phyloP scores from a whole-genome alignment of 1,139 yeast genomes.

The Hemisphaericaspora lyxosophila region DNA sequence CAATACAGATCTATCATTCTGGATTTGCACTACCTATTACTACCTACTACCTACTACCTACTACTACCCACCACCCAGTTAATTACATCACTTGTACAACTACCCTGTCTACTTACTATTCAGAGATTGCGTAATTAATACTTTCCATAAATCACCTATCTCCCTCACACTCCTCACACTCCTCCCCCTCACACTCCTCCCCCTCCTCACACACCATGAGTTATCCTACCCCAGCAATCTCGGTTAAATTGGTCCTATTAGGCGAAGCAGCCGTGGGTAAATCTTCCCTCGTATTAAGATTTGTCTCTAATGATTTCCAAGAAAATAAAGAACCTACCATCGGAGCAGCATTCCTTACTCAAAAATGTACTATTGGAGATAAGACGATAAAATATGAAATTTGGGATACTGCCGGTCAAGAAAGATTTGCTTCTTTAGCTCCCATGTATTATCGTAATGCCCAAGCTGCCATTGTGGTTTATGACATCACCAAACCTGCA shows the following conservation, averaged over 20 bases:
- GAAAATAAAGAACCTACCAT: slow-evolving; percentile 97
- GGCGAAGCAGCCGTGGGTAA: slow-evolving; percentile 99
- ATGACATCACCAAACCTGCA: slow-evolving; percentile 96
- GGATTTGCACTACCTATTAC: no score
- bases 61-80: no score
- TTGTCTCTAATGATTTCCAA: slow-evolving; percentile 93
- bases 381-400: slow-evolving; percentile 93
- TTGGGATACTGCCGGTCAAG: slow-evolving; percentile 99
- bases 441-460: slow-evolving; percentile 99
- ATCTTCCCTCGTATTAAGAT: slow-evolving; percentile 86
- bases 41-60: no score
- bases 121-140: no score
- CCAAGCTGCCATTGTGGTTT: slow-evolving; percentile 96
- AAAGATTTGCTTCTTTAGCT: slow-evolving; percentile 91
- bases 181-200: slow-evolving; percentile 1
- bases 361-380: slow-evolving; percentile 87
- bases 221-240: slow-evolving; percentile 16
- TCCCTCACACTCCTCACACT: not conserved
- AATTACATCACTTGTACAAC: no score
- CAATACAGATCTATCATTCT: no score
- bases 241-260: slow-evolving; percentile 83
- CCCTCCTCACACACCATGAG: slow-evolving; percentile 9
- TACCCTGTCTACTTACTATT: no score
- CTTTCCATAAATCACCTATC: no score
- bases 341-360: slow-evolving; percentile 96